A percentile compares a stretch with the other conserved stretches of the same genome.
These are phyloP conservation scores for Yamadazyma dendronema DNA, from an alignment of 1,139 yeast species.

Conservation along the genomic window DNA sequence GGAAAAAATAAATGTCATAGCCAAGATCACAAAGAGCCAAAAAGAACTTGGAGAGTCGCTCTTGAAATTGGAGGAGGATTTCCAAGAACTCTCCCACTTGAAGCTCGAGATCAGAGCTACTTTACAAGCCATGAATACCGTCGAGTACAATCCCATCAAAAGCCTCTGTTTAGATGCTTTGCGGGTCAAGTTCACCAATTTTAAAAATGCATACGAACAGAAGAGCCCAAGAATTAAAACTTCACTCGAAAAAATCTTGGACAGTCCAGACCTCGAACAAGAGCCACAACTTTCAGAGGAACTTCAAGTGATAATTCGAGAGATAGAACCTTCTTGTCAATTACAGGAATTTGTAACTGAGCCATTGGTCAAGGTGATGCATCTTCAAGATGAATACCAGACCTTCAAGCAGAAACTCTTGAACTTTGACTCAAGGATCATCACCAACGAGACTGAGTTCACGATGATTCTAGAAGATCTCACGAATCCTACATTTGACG, in stretches of 20 bases:
- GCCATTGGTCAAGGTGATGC: not conserved
- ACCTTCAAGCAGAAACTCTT: slow-evolving; percentile 12
- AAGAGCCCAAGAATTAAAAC: too few species aligned
- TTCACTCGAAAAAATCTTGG: too few species aligned
- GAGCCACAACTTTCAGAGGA: too few species aligned
- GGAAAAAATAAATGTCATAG: too few species aligned
- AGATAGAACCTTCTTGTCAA: too few species aligned
- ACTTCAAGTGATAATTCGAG: too few species aligned
- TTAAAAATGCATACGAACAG: not conserved
- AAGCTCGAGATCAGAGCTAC: not conserved
- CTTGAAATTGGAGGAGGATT: not conserved
- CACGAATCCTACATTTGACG: slow-evolving; percentile 11
- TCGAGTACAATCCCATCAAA: not conserved
- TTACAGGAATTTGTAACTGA: not conserved
- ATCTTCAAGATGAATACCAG: slow-evolving; percentile 4
- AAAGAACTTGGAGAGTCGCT: too few species aligned
- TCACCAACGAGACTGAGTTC: slow-evolving; percentile 16
- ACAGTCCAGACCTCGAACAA: too few species aligned
- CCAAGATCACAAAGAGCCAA: too few species aligned
- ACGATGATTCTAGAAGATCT: slow-evolving; percentile 12
- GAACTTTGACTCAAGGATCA: slow-evolving; percentile 13
- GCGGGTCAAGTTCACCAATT: not conserved
- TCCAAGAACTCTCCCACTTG: not conserved
- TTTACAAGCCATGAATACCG: not conserved
- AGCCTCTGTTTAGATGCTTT: not conserved